A percentile compares a stretch with the other conserved stretches of the same genome.
phyloP scores from a whole-genome alignment of 2,329 filamentous ascomycete species.

The Aureobasidium sp. region DNA sequence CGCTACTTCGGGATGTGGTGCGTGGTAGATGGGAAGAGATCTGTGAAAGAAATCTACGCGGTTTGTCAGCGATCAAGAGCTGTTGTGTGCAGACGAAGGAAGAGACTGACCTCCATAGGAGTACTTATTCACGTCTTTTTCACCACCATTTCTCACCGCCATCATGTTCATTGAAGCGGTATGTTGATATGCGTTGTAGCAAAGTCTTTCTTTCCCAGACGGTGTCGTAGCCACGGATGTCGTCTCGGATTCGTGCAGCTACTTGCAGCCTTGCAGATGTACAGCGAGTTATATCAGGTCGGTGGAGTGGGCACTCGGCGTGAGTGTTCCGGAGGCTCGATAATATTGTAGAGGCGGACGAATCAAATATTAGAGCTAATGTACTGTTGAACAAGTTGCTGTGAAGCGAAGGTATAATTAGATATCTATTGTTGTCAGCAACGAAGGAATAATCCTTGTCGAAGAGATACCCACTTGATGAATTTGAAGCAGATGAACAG shows the following conservation, averaged over 20 bases:
- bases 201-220: constrained; percentile 11
- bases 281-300: not conserved
- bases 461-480: not conserved
- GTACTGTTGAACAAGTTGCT: not conserved
- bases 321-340: not conserved
- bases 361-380: not conserved
- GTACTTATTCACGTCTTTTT: constrained; percentile 5
- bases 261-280: not conserved
- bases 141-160: constrained; percentile 7
- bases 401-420: not conserved
- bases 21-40: not conserved
- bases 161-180: constrained; percentile 10
- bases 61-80: constrained; percentile 3
- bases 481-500: not conserved
- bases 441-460: not conserved
- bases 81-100: not conserved
- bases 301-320: not conserved
- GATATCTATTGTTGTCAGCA: not conserved
- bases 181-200: constrained; percentile 9
- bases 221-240: constrained; percentile 3
- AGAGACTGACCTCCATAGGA: not conserved
- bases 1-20: not conserved
- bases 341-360: not conserved
- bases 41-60: not conserved
- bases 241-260: constrained; percentile 6